Base-by-base conservation (phyloP, 495 filamentous ascomycete species). In the Penicillium cinerascens region DNA sequence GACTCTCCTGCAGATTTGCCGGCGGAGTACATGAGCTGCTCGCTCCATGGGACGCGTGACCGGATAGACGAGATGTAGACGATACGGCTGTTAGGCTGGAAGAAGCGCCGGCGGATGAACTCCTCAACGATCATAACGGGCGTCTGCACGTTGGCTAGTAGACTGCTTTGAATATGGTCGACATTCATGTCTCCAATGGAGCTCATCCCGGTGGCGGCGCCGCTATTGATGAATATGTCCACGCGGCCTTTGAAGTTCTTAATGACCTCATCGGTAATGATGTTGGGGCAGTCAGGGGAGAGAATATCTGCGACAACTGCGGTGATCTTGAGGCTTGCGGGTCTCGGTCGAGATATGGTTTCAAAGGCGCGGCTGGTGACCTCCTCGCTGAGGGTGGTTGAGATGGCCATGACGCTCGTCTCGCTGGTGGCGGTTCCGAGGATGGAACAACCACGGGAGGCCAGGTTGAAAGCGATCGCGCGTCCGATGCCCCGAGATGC, bases 401-500 rank as follows among this genome's bases (percentile, higher is more conserved):
- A 5, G 20, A 41, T 41, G 38, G 38, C 38, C 5, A n/a, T 13
- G 6, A 41, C n/a, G 20, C 38, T 26, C 17, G 17, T 21, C 1
- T 45, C 27, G n/a, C 25, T 18, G 8, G 43, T 45, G 17, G 22
- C 23, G 15, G 43, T 45, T 10, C 43, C 43, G 25, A 45, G 43
- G 17, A 45, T 45, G 26, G 26, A 35, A 9, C 43, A 45, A 6
- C 43, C 43, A 8, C 43, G 25, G 9, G 37, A 40, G 4, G 66
- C 49, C 1, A 56, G 54, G 18, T 59, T 52, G n/a, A 33, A 37
- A 25, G 38, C 44, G 2, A 66, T 25, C 35, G 44, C 59, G 36
- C 67, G 61, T n/a, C 68, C 68, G 16, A 69, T 51, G 13, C 66
- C 68, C 9, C 64, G 63, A 33, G 65, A 66, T n/a, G 60, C 49